Conservation (phyloP, 2,329 filamentous ascomycete genomes). For the Cadophora gregata region DNA sequence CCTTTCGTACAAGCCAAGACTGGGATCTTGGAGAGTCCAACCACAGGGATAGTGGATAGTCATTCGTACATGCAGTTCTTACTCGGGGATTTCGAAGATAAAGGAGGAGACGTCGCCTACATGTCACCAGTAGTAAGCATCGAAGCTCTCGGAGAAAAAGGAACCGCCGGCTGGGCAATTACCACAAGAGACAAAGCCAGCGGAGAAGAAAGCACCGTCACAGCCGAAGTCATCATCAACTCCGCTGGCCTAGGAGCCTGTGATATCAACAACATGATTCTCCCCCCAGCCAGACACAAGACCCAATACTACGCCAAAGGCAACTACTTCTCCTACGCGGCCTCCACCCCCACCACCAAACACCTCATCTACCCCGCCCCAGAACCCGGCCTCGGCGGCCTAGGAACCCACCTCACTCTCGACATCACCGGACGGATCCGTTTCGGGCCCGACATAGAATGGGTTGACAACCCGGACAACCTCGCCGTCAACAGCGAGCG, state of each 20-base stretch:
- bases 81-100: constrained; percentile 76
- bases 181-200: constrained; percentile 54
- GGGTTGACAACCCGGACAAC: constrained; percentile 76
- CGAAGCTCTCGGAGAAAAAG: constrained; percentile 46
- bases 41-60: constrained; percentile 89
- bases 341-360: constrained; percentile 66
- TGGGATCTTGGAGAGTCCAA: constrained; percentile 82
- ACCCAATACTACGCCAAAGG: constrained; percentile 88
- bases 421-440: constrained; percentile 84
- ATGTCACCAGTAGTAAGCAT: constrained; percentile 69
- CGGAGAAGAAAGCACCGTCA: constrained; percentile 64
- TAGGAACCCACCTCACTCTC: constrained; percentile 93
- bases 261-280: constrained; percentile 80
- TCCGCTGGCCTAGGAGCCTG: constrained; percentile 82
- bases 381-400: constrained; percentile 77
- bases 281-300: constrained; percentile 60
- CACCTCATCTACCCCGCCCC: constrained; percentile 90
- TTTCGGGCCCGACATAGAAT: constrained; percentile 95
- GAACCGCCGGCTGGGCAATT: constrained; percentile 72
- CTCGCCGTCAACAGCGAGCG: constrained; percentile 70
- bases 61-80: constrained; percentile 85
- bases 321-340: constrained; percentile 87
- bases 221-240: constrained; percentile 80
- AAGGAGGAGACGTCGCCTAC: constrained; percentile 76
- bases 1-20: constrained; percentile 75